Evolutionary conservation across 140 eudicot genomes (phyloP).

Genomic region (Erigeron philadelphicus): DNA sequence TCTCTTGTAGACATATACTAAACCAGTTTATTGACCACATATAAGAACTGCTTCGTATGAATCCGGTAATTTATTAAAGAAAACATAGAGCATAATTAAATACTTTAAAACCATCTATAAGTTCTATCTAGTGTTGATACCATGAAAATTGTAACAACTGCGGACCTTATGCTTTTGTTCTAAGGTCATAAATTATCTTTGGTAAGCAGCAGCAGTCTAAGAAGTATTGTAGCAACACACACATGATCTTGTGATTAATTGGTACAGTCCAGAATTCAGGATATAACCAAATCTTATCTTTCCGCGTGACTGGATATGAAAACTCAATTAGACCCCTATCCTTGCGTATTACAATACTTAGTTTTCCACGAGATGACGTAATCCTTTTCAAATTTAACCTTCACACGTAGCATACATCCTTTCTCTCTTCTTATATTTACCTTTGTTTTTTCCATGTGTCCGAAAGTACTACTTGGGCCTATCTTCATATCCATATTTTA

Average conservation of each 20-base stretch:
- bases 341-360: no score
- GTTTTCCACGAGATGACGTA: no score
- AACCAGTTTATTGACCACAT: not conserved
- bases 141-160: conserved; percentile 2
- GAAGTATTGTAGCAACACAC: not conserved
- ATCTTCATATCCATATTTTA: no score
- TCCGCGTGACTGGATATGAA: not conserved
- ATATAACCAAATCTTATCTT: no score
- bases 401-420: no score
- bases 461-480: no score
- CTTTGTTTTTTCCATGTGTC: no score
- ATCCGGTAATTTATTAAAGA: not conserved
- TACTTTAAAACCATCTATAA: not conserved
- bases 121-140: conserved; percentile 1
- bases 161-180: not conserved
- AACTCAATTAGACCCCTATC: no score
- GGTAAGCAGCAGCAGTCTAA: no score
- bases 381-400: no score
- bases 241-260: not conserved
- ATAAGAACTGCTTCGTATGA: not conserved
- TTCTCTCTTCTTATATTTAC: no score
- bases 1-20: not conserved
- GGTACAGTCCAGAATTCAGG: not conserved
- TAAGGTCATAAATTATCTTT: not conserved
- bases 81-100: not conserved